Conservation (phyloP, 768 basidiomycete species). For the Boletus speciosus region DNA sequence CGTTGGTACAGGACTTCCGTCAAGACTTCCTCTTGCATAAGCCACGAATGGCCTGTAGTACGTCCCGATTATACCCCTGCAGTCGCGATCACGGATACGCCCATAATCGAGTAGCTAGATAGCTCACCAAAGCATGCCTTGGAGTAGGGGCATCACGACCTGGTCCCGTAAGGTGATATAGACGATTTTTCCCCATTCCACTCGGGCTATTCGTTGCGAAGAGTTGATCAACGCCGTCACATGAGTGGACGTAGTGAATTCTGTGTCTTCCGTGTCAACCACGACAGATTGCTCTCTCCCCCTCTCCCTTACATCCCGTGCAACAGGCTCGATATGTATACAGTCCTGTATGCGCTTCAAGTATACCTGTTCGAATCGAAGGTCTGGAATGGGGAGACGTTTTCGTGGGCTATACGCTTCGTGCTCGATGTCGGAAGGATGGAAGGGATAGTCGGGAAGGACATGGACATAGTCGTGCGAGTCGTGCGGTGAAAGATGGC, state of each 20-base stretch:
- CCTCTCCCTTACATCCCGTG: constrained; percentile 27
- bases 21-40: constrained; percentile 21
- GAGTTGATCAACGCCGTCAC: constrained; percentile 29
- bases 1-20: constrained; percentile 2
- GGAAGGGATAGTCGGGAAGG: constrained; percentile 19
- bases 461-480: constrained; percentile 17
- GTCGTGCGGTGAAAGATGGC: background rate
- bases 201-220: constrained; percentile 36
- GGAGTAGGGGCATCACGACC: constrained; percentile 61
- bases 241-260: constrained; percentile 20
- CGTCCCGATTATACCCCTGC: constrained; percentile 30
- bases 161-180: constrained; percentile 71
- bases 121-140: constrained; percentile 64
- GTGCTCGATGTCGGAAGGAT: constrained; percentile 11
- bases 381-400: constrained; percentile 64
- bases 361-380: constrained; percentile 75
- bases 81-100: constrained; percentile 1
- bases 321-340: constrained; percentile 39
- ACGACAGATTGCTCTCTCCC: constrained; percentile 23
- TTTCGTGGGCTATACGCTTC: constrained; percentile 24
- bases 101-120: background rate
- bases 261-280: constrained; percentile 18
- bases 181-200: constrained; percentile 55
- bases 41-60: constrained; percentile 31
- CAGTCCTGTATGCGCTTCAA: constrained; percentile 55